Base-by-base conservation (phyloP, 192 early-diverging fungal species). In the Backusella luteola region DNA sequence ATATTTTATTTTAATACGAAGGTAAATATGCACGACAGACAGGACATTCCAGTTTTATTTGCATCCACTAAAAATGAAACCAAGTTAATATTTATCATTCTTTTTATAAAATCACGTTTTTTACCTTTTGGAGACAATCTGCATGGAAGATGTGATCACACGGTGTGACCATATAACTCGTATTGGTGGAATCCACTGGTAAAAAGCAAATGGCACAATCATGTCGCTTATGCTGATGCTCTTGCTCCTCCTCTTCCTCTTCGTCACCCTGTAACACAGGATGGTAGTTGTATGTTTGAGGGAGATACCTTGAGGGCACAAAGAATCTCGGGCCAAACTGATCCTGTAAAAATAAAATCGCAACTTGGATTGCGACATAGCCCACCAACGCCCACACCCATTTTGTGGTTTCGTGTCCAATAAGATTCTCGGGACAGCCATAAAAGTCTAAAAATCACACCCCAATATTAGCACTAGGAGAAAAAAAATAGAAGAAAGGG, bases 91-190 rank as follows among this genome's bases (percentile, higher is more conserved):
- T 44, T 23, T 42, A 9, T 67, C 67, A 15, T 12, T 35, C 34
- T 67, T 23, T 4, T 21, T 26, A n/a, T 9, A 9, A 39, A 39
- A 39, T 1, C 38, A 39, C 8, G 2, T 32, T 32, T 32, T 32
- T 75, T 86, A 87, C 87, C 80, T 78, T 80, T 70, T 89, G 86
- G 39, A 95, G 84, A 76, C 94, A 95, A 12, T 91, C 89, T 0
- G 91, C 87, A 79, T 95, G 94, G 80, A 92, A 95, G 39, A 94
- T 71, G 68, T 95, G 94, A 26, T 87, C 85, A 80, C 93, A 95
- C 0, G 94, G 94, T 26, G 94, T 95, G 35, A 94, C 77, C 90
- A 94, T 94, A 63, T 95, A 93, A 14, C 75, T 75, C 34, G 84
- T 69, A 21, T 80, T 66, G 0, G 80, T 38, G 4, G 81, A 80